phyloP scores from a whole-genome alignment of 1,284 basidiomycete species.

The Gomphus sp. region DNA sequence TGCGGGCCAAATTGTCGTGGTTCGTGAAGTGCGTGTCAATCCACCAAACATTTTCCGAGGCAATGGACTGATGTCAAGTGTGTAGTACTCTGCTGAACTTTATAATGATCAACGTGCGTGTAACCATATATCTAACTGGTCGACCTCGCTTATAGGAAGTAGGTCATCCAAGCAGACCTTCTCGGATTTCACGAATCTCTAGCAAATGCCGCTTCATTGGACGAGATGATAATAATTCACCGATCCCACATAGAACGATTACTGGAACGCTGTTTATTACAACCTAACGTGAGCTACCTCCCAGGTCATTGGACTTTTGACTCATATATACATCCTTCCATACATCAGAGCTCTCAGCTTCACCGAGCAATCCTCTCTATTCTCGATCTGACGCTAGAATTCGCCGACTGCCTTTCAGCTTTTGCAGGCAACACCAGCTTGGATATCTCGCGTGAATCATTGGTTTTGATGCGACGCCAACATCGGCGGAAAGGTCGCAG shows the following conservation, averaged over 20 bases:
- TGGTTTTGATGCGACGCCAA: constrained; percentile 32
- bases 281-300: constrained; percentile 41
- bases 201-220: constrained; percentile 50
- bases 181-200: constrained; percentile 49
- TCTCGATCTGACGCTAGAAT: constrained; percentile 64
- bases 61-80: not conserved
- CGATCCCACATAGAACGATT: constrained; percentile 61
- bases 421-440: constrained; percentile 50
- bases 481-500: constrained; percentile 38
- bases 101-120: constrained; percentile 59
- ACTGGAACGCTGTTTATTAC: constrained; percentile 57
- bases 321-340: not conserved
- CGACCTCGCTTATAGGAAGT: not conserved
- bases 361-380: constrained; percentile 58
- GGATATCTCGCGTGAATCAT: constrained; percentile 50
- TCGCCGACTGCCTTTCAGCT: constrained; percentile 52
- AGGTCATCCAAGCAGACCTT: constrained; percentile 64
- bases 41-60: not conserved
- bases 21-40: constrained; percentile 62
- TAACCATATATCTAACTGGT: not conserved
- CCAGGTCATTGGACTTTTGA: not conserved
- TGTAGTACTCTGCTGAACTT: constrained; percentile 63
- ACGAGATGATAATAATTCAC: constrained; percentile 69
- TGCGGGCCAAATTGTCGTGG: constrained; percentile 72
- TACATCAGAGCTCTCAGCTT: constrained; percentile 46